These are phyloP conservation scores for Monilinia polystroma DNA, from an alignment of 2,329 filamentous ascomycete species.

Conservation along the genomic window DNA sequence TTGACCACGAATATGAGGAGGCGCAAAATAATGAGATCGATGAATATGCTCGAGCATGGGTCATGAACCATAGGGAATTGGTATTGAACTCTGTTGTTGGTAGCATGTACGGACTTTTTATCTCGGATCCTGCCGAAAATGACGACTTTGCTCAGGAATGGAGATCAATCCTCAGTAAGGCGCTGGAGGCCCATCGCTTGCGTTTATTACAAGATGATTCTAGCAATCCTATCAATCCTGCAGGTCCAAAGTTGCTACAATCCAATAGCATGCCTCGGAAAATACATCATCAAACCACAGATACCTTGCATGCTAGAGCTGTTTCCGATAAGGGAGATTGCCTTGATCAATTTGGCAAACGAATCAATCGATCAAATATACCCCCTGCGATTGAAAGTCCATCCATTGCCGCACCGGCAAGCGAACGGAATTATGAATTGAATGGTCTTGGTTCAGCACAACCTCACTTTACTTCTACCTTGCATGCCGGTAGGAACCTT, in stretches of 20 bases:
- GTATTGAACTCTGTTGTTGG: constrained; percentile 1
- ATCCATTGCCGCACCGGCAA: neutral
- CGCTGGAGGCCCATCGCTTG: constrained; percentile 3
- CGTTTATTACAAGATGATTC: neutral
- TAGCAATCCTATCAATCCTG: neutral
- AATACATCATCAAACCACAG: neutral
- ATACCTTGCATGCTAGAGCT: neutral
- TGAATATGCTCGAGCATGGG: constrained; percentile 29
- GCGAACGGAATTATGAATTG: neutral
- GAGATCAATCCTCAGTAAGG: neutral
- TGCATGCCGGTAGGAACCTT: neutral
- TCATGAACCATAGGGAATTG: constrained; percentile 4
- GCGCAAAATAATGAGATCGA: constrained; percentile 23
- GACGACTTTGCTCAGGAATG: neutral
- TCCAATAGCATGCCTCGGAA: neutral
- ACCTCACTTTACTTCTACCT: neutral
- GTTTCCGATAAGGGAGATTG: neutral
- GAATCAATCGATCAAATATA: neutral
- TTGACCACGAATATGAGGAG: constrained; percentile 8
- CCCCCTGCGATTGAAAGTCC: neutral
- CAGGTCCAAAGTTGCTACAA: neutral
- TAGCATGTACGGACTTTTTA: constrained; percentile 16
- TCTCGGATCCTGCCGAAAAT: neutral
- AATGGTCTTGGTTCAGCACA: neutral
- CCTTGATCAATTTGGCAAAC: neutral